Evolutionary conservation across 2,329 filamentous ascomycete species (phyloP).

Genomic region (Incumbomyces lentus): DNA sequence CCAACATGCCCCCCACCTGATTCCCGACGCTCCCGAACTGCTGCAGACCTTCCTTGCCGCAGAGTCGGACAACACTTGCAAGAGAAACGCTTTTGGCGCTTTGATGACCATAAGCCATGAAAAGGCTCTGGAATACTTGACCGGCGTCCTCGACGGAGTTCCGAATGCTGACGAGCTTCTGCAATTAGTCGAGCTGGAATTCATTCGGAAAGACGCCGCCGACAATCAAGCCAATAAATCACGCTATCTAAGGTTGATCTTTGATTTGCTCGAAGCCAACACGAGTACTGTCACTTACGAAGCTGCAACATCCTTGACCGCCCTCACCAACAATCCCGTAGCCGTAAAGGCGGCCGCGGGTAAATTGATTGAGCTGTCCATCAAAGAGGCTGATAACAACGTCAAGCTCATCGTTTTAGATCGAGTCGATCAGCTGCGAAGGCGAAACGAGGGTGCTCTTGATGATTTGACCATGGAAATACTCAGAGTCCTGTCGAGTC

Average conservation of each 20-base stretch:
- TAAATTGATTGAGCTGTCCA: conserved; percentile 94
- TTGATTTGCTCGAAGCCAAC: conserved; percentile 86
- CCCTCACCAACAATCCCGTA: conserved; percentile 90
- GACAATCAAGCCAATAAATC: conserved; percentile 94
- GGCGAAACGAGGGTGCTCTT: conserved; percentile 79
- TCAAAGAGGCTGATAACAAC: conserved; percentile 98
- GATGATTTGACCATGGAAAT: conserved; percentile 97
- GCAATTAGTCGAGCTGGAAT: conserved; percentile 88
- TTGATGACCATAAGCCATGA: conserved; percentile 86
- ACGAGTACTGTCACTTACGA: conserved; percentile 96
- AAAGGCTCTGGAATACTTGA: conserved; percentile 78
- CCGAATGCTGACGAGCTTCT: conserved; percentile 89
- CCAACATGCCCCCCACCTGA: conserved; percentile 79
- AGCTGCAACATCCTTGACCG: conserved; percentile 86
- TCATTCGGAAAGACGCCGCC: conserved; percentile 94
- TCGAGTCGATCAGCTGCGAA: conserved; percentile 75
- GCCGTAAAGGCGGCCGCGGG: conserved; percentile 91
- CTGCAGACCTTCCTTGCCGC: conserved; percentile 79
- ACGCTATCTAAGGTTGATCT: conserved; percentile 85
- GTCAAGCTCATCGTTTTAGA: conserved; percentile 97
- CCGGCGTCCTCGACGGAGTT: conserved; percentile 81
- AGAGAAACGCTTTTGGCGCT: conserved; percentile 92
- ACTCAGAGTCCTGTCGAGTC: conserved; percentile 82
- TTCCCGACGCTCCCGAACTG: conserved; percentile 90
- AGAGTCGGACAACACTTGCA: conserved; percentile 91